Evolutionary conservation across 2,329 filamentous ascomycete species (phyloP).

Genomic region (Fusarium caatingaense): DNA sequence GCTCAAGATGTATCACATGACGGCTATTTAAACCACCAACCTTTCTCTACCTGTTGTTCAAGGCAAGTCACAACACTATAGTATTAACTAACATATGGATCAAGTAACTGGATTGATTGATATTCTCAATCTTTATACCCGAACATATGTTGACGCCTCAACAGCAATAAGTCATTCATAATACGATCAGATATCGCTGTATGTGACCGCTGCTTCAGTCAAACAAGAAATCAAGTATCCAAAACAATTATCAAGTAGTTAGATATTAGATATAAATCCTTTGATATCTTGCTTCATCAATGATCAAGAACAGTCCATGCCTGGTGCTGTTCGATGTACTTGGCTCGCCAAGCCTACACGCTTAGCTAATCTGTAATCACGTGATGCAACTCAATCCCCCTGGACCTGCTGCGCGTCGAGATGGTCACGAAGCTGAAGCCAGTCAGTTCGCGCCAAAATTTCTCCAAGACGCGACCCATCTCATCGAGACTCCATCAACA

Average conservation of each 20-base stretch:
- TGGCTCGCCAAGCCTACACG: neutral
- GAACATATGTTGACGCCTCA: neutral
- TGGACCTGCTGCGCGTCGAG: constrained; percentile 29
- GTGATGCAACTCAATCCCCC: constrained; percentile 7
- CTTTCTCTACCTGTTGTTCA: neutral
- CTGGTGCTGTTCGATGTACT: neutral
- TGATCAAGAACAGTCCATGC: neutral
- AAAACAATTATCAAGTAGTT: neutral
- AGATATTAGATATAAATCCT: neutral
- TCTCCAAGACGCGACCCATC: constrained; percentile 51
- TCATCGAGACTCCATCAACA: constrained; percentile 45
- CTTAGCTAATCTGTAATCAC: constrained; percentile 4
- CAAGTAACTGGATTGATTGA: neutral
- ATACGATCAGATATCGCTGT: neutral
- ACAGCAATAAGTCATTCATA: neutral
- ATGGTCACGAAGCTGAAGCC: constrained; percentile 37
- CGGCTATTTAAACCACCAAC: neutral
- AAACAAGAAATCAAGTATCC: fast-evolving
- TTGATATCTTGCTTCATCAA: neutral
- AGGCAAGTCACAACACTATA: neutral
- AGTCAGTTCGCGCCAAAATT: constrained; percentile 54
- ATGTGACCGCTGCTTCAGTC: neutral
- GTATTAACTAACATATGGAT: neutral
- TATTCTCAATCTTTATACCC: neutral
- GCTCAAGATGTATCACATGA: constrained; percentile 30